These are phyloP conservation scores for Rhododendron mucronatum DNA, from an alignment of 148 eudicot species.

Conservation along the genomic window DNA sequence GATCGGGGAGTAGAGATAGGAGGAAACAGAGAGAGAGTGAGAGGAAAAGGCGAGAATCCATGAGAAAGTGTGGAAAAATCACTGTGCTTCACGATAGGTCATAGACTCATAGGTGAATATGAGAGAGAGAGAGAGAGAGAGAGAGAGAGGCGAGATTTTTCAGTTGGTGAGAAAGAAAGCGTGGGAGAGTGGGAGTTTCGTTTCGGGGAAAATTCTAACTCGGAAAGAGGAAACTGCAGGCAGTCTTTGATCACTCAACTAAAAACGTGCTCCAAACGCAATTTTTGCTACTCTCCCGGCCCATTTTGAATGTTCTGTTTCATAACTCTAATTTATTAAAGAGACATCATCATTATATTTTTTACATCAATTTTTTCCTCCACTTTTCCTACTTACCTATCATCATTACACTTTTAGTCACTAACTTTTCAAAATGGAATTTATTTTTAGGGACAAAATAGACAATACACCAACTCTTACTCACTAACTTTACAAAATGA, in stretches of 20 bases:
- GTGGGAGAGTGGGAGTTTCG: not conserved
- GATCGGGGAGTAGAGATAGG: slow-evolving; percentile 5
- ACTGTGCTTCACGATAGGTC: not conserved
- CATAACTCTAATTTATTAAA: no score
- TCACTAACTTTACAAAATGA: no score
- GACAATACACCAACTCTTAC: no score
- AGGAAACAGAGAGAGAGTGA: slow-evolving; percentile 3
- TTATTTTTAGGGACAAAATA: no score
- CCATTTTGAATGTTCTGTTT: no score
- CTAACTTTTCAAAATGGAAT: no score
- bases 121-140: not conserved
- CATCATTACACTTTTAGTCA: no score
- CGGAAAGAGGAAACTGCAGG: not conserved
- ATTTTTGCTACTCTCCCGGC: no score
- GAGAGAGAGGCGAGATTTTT: not conserved
- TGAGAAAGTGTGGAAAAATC: not conserved
- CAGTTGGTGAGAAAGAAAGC: not conserved
- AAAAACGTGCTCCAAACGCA: not conserved
- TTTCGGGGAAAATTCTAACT: not conserved
- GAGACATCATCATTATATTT: no score
- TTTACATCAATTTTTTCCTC: no score
- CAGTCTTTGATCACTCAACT: not conserved
- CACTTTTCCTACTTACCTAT: no score
- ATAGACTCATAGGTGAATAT: not conserved
- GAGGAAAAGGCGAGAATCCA: slow-evolving; percentile 13